A percentile compares a stretch with the other conserved stretches of the same genome.
phyloP scores from a whole-genome alignment of 495 filamentous ascomycete genomes.

The Friedmanniomyces endolithicus region DNA sequence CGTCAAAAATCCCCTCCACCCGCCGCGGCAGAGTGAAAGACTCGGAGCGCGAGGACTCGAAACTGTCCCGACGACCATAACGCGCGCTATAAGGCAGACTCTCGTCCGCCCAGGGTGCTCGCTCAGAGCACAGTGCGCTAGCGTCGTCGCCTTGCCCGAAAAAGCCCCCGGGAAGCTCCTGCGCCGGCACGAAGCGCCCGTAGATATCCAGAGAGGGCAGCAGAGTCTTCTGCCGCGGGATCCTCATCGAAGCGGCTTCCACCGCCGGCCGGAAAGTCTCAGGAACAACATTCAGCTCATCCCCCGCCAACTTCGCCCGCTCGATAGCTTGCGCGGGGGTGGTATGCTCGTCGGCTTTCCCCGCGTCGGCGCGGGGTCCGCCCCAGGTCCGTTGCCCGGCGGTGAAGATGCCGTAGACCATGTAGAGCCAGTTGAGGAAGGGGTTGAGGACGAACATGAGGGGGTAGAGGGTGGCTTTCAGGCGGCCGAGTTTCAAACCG shows the following conservation, averaged over 20 bases:
- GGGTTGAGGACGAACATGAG: slow-evolving; percentile 93
- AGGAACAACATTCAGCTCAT: slow-evolving; percentile 84
- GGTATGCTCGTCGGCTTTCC: slow-evolving; percentile 63
- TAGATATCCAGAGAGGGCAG: slow-evolving; percentile 62
- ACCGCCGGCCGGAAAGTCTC: slow-evolving; percentile 71
- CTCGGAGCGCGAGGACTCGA: slow-evolving; percentile 53
- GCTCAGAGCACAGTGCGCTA: slow-evolving; percentile 31
- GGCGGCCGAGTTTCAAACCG: slow-evolving; percentile 70
- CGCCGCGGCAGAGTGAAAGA: slow-evolving; percentile 62
- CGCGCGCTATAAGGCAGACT: slow-evolving; percentile 13
- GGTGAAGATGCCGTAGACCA: slow-evolving; percentile 80
- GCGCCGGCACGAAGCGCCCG: slow-evolving; percentile 54
- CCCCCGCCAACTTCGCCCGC: slow-evolving; percentile 62
- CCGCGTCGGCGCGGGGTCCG: slow-evolving; percentile 85
- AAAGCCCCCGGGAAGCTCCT: slow-evolving; percentile 49
- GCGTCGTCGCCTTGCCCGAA: slow-evolving; percentile 49
- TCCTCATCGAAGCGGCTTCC: slow-evolving; percentile 31
- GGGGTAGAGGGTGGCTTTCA: slow-evolving; percentile 88
- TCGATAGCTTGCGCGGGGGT: slow-evolving; percentile 76
- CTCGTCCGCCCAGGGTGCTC: slow-evolving; percentile 24
- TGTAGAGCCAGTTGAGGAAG: slow-evolving; percentile 98
- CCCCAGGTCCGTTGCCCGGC: slow-evolving; percentile 95
- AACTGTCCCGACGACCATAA: slow-evolving; percentile 39
- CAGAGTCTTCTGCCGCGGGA: slow-evolving; percentile 36
- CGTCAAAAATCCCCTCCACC: slow-evolving; percentile 69